Conservation (phyloP, 78 protist species). For the Protostelium mycophagum region DNA sequence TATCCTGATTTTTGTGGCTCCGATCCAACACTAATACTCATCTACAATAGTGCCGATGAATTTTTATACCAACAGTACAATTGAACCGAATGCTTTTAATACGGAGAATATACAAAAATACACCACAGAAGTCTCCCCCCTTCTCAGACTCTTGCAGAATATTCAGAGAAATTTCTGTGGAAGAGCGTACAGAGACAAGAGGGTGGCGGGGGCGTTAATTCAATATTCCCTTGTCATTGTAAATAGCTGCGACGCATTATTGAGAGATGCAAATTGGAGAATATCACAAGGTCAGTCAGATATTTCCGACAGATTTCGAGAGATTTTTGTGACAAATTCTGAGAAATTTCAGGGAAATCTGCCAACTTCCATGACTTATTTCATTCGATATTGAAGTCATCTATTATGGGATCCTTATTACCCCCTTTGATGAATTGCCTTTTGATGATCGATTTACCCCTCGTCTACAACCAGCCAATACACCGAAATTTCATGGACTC, state of each 20-base stretch:
- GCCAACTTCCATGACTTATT: not conserved
- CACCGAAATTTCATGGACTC: not conserved
- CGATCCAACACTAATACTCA: too few relatives aligned
- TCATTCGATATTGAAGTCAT: not conserved
- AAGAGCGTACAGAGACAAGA: not conserved
- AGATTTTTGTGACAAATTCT: too few relatives aligned
- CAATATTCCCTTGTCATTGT: not conserved
- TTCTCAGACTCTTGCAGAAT: too few relatives aligned
- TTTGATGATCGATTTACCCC: not conserved
- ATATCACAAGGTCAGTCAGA: not conserved
- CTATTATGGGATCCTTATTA: not conserved
- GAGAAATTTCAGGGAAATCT: too few relatives aligned
- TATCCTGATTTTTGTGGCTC: too few relatives aligned
- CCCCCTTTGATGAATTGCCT: not conserved
- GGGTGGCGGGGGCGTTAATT: not conserved
- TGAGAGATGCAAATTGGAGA: not conserved
- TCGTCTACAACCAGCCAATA: not conserved
- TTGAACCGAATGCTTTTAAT: too few relatives aligned
- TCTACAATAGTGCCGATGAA: too few relatives aligned
- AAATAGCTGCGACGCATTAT: not conserved
- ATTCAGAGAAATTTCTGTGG: not conserved
- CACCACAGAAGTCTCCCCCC: too few relatives aligned
- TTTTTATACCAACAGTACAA: too few relatives aligned
- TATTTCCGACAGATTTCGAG: too few relatives aligned
- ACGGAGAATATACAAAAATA: too few relatives aligned